Conservation (phyloP, 2,329 filamentous ascomycete genomes). For the Cladosporium velox region DNA sequence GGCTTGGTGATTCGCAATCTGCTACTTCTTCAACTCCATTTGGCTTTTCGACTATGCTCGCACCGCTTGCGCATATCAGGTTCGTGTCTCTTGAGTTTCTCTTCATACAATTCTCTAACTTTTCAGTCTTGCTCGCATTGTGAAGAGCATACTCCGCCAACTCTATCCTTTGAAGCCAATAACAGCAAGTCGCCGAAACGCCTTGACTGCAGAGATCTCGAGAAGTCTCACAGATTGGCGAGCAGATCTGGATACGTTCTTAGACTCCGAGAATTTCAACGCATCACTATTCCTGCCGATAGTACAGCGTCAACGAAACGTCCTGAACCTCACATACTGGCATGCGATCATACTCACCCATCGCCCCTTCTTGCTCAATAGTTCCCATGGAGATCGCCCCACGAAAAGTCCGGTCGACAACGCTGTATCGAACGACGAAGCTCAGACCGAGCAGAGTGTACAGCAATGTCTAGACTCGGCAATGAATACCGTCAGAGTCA, state of each 20-base stretch:
- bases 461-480: background rate
- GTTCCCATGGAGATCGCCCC: background rate
- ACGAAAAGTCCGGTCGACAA: background rate
- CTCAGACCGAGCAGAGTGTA: background rate
- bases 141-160: conserved; percentile 3
- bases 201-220: background rate
- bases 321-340: conserved; percentile 56
- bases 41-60: conserved; percentile 5
- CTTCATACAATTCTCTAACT: conserved; percentile 24
- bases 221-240: background rate
- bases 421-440: background rate
- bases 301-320: conserved; percentile 55
- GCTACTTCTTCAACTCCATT: background rate
- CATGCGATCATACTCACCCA: conserved; percentile 55
- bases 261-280: conserved; percentile 47
- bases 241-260: conserved; percentile 42
- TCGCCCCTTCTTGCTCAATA: background rate
- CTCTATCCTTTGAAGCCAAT: conserved; percentile 5
- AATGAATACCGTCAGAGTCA: background rate
- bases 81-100: background rate
- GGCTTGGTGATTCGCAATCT: conserved; percentile 23
- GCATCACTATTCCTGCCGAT: conserved; percentile 49
- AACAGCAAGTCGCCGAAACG: background rate
- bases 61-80: conserved; percentile 3
- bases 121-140: conserved; percentile 11